Percentiles rank a stretch among this genome's conserved stretches.
Evolutionary conservation across 768 basidiomycete genomes (phyloP).

Genomic region (Symmetrospora coprosmae): DNA sequence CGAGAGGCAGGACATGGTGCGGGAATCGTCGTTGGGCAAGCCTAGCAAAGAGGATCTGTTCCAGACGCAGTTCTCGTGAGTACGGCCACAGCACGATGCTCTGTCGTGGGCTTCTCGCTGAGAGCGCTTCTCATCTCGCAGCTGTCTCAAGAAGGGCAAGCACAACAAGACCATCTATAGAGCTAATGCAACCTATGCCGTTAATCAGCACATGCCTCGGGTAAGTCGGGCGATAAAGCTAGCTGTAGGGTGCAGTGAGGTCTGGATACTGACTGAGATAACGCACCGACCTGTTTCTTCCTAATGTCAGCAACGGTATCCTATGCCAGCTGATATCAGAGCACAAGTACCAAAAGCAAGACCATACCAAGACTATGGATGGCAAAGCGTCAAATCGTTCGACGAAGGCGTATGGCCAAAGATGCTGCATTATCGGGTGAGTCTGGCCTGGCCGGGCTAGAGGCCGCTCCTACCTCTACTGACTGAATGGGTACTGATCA

Average conservation of each 20-base stretch:
- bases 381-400: too few species aligned
- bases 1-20: not conserved
- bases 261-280: too few species aligned
- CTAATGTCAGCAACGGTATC: too few species aligned
- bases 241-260: too few species aligned
- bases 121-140: not conserved
- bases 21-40: not conserved
- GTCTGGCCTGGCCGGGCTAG: too few species aligned
- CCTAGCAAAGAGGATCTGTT: not conserved
- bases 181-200: not conserved
- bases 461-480: not conserved
- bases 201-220: constrained; percentile 6
- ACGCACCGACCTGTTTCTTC: too few species aligned
- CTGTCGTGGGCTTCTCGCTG: not conserved
- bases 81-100: not conserved
- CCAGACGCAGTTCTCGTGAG: not conserved
- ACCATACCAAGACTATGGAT: not conserved
- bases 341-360: not conserved
- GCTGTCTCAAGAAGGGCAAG: not conserved
- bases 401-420: constrained; percentile 8
- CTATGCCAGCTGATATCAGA: not conserved
- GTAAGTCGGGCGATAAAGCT: not conserved
- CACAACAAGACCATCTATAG: constrained; percentile 5
- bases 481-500: not conserved
- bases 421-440: constrained; percentile 3